Evolutionary conservation across 306 rosid species (phyloP).

Genomic region (Morella rubra): DNA sequence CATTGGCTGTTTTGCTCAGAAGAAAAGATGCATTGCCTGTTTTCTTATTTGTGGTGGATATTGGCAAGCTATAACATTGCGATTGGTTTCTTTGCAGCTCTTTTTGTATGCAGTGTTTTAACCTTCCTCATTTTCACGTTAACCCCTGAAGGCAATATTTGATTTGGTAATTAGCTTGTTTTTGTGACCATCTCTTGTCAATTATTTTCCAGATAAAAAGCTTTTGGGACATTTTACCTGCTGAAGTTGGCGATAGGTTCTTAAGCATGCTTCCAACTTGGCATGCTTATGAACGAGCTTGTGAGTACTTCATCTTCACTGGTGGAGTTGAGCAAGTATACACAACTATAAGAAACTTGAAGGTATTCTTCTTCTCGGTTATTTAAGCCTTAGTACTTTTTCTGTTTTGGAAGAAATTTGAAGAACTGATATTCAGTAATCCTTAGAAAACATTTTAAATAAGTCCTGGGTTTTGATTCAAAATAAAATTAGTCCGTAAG

Average conservation of each 20-base stretch:
- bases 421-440: too few relatives aligned
- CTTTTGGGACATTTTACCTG: slow-evolving; percentile 73
- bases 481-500: too few relatives aligned
- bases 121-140: slow-evolving; percentile 19
- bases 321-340: slow-evolving; percentile 77
- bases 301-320: slow-evolving; percentile 82
- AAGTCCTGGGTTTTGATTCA: too few relatives aligned
- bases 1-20: not conserved
- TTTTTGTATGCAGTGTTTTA: not conserved
- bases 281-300: slow-evolving; percentile 96
- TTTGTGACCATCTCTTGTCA: slow-evolving; percentile 15
- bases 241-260: slow-evolving; percentile 78
- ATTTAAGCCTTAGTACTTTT: not conserved
- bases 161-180: slow-evolving; percentile 16
- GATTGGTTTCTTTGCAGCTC: not conserved
- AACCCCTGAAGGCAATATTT: slow-evolving; percentile 18
- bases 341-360: slow-evolving; percentile 76
- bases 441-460: too few relatives aligned
- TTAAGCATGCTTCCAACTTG: slow-evolving; percentile 94
- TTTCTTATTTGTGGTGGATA: not conserved
- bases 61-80: slow-evolving; percentile 2
- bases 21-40: too few relatives aligned
- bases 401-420: too few relatives aligned
- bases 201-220: slow-evolving; percentile 57
- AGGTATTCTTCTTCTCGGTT: slow-evolving; percentile 51